These are phyloP conservation scores for Paxillus ammoniavirescens DNA, from an alignment of 768 basidiomycete species.

Conservation along the genomic window DNA sequence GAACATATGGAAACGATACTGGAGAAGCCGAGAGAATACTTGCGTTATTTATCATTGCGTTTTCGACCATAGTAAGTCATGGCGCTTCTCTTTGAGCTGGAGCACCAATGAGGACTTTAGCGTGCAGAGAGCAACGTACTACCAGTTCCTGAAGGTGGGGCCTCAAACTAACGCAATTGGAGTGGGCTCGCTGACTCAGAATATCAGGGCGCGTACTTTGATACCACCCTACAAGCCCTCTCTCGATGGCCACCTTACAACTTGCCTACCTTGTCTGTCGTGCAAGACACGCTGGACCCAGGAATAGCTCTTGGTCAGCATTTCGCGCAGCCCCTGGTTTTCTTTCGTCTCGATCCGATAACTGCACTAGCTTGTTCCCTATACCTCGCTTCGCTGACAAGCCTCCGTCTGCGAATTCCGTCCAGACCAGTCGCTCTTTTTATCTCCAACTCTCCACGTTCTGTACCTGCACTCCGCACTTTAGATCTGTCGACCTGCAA, in stretches of 20 bases:
- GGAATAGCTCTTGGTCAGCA: slow-evolving; percentile 32
- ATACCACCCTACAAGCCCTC: slow-evolving; percentile 62
- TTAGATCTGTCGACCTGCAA: slow-evolving; percentile 78
- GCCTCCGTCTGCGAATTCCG: slow-evolving; percentile 72
- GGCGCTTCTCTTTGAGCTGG: not conserved
- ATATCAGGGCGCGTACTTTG: slow-evolving; percentile 76
- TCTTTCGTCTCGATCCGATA: slow-evolving; percentile 68
- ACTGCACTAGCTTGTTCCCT: slow-evolving; percentile 44
- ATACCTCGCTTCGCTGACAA: slow-evolving; percentile 42
- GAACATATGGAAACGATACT: slow-evolving; percentile 79
- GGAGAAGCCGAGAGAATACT: slow-evolving; percentile 40
- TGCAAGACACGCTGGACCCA: slow-evolving; percentile 61
- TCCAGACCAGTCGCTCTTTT: slow-evolving; percentile 53
- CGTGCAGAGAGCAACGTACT: slow-evolving; percentile 73
- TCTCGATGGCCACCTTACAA: slow-evolving; percentile 55
- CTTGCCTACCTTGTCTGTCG: slow-evolving; percentile 53
- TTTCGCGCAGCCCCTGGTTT: slow-evolving; percentile 88
- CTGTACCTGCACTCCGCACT: slow-evolving; percentile 47
- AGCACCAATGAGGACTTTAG: slow-evolving; percentile 25
- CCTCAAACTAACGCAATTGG: not conserved
- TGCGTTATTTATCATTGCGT: slow-evolving; percentile 59
- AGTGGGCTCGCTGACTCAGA: not conserved
- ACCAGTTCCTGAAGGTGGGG: slow-evolving; percentile 72
- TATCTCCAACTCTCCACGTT: slow-evolving; percentile 28
- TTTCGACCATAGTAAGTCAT: slow-evolving; percentile 80